phyloP scores from a whole-genome alignment of 2,329 filamentous ascomycete species.

The Pseudogymnoascus sp. region DNA sequence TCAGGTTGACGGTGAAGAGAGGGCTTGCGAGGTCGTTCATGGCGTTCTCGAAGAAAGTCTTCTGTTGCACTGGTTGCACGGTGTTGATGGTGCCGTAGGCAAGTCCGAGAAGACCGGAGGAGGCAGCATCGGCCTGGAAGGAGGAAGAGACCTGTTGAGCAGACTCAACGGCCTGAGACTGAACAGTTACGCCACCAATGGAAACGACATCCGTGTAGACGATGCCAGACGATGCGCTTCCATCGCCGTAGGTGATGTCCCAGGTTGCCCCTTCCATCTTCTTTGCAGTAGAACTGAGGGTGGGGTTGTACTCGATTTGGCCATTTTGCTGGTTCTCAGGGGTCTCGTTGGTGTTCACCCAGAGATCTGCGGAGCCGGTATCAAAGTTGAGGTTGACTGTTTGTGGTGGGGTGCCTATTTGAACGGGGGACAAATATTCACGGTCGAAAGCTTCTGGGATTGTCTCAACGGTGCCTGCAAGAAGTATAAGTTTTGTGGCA shows the following conservation, averaged over 20 bases:
- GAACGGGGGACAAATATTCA: conserved; percentile 17
- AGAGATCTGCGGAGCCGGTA: conserved; percentile 25
- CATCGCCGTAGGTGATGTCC: conserved; percentile 29
- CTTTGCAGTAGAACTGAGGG: conserved; percentile 16
- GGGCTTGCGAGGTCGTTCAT: conserved; percentile 25
- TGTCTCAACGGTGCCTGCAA: conserved; percentile 7
- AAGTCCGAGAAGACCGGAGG: conserved; percentile 57
- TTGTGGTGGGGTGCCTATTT: conserved; percentile 22
- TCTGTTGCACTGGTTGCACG: conserved; percentile 15
- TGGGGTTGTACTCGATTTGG: conserved; percentile 21
- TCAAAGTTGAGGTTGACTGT: conserved; percentile 23
- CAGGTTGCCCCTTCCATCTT: conserved; percentile 20
- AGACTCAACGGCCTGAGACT: conserved; percentile 21
- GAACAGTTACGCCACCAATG: conserved; percentile 19
- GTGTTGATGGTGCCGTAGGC: conserved; percentile 30
- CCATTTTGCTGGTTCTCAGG: conserved; percentile 19
- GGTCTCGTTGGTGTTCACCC: conserved; percentile 24
- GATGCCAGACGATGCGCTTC: conserved; percentile 23
- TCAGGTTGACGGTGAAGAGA: conserved; percentile 49
- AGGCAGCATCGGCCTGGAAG: conserved; percentile 25
- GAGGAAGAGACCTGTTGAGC: conserved; percentile 19
- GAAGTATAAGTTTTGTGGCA: background rate
- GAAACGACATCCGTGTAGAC: conserved; percentile 21
- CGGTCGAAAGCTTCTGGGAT: conserved; percentile 12
- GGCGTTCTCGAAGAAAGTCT: conserved; percentile 21